Conservation (phyloP, 345 rosid species). For the Chamaenerion angustifolium region DNA sequence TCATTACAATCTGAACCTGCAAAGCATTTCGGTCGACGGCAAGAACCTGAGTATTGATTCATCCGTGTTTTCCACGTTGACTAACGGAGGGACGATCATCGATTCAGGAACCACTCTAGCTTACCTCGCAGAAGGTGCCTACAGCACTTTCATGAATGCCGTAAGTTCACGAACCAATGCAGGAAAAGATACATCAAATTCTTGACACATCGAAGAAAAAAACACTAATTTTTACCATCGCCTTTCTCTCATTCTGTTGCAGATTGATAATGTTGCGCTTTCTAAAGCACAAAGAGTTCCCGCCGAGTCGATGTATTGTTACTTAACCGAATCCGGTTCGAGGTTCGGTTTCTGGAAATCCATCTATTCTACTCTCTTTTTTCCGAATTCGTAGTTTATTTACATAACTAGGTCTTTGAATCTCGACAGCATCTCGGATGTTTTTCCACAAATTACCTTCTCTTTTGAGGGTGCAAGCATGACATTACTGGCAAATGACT, state of each 20-base stretch:
- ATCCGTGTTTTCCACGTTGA: slow-evolving; percentile 61
- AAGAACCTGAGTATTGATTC: slow-evolving; percentile 49
- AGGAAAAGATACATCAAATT: too few species aligned
- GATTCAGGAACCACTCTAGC: slow-evolving; percentile 98
- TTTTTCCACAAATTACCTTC: slow-evolving; percentile 84
- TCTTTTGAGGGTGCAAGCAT: slow-evolving; percentile 85
- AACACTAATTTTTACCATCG: too few species aligned
- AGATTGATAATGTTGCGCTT: slow-evolving; percentile 44
- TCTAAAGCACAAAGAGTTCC: slow-evolving; percentile 42
- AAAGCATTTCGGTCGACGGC: slow-evolving; percentile 72
- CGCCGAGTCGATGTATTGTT: slow-evolving; percentile 55
- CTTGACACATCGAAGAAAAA: too few species aligned
- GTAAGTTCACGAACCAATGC: slow-evolving; percentile 29
- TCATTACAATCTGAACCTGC: slow-evolving; percentile 87
- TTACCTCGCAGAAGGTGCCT: slow-evolving; percentile 73
- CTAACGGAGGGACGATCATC: slow-evolving; percentile 68
- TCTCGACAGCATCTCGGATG: slow-evolving; percentile 34
- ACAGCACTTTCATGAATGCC: slow-evolving; percentile 49
- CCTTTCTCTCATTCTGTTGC: slow-evolving; percentile 11
- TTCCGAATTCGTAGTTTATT: slow-evolving; percentile 1
- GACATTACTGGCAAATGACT: slow-evolving; percentile 62
- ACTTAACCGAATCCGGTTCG: slow-evolving; percentile 24
- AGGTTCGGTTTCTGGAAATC: slow-evolving; percentile 33
- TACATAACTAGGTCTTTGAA: slow-evolving; percentile 10
- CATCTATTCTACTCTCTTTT: neutral